Conservation (phyloP, 306 rosid genomes). For the Trichosanthes truncata region DNA sequence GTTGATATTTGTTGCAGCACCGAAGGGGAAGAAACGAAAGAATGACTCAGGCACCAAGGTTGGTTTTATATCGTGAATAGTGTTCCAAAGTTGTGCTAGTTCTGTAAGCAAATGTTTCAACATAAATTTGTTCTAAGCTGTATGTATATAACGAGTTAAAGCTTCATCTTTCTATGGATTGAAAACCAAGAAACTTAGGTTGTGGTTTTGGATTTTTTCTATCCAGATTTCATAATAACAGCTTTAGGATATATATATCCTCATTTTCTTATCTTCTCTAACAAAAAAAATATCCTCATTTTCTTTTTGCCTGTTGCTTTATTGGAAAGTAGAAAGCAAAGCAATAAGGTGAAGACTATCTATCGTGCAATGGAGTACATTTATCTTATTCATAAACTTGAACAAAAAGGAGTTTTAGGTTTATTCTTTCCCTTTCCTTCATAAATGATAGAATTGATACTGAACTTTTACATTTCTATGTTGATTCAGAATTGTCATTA, state of each 20-base stretch:
- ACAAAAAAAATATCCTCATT: neutral
- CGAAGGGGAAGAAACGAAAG: constrained; percentile 80
- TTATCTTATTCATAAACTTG: neutral
- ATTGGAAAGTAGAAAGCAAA: neutral
- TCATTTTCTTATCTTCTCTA: no score
- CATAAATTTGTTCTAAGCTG: neutral
- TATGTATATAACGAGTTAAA: neutral
- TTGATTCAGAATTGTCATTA: neutral
- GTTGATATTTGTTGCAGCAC: constrained; percentile 36
- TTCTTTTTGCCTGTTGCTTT: neutral
- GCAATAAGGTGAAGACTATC: neutral
- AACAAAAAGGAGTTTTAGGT: neutral
- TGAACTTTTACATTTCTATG: neutral
- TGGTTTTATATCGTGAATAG: constrained; percentile 24
- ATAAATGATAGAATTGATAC: neutral
- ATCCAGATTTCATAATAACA: neutral
- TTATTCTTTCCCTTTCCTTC: neutral
- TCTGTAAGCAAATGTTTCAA: neutral
- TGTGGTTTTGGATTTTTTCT: neutral
- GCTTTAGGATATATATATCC: neutral
- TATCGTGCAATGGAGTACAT: neutral
- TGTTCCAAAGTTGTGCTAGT: constrained; percentile 4
- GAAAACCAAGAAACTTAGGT: neutral
- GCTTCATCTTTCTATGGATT: neutral
- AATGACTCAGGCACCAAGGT: constrained; percentile 69